Evolutionary conservation across 208 protist genomes (phyloP), one percentile per base, ranked within the genome.

Genomic region (Leishmania aethiopica): DNA sequence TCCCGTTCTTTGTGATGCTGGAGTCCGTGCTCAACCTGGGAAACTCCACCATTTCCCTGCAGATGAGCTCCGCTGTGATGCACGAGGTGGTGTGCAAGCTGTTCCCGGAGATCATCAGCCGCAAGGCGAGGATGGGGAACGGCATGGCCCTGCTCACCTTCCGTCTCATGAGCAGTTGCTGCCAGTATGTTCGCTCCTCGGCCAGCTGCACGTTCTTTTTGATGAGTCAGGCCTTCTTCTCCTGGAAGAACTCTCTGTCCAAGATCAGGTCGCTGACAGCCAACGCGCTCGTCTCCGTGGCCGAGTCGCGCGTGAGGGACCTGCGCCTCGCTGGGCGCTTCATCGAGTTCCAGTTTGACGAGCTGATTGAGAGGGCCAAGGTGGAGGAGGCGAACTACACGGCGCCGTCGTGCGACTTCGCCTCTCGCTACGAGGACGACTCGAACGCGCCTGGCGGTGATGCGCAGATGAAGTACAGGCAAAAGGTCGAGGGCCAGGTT

Each of bases 131-230:
- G 17, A 96, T 97, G 93, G 88, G 90, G 73, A 90, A 81, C 71
- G 93, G 93, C 49, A 90, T 98, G 86, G 84, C 95, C 51, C 84
- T 96, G 32, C 86, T 98, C 25, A 92, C 89, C 15, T 95, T 96
- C 79, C 92, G 93, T 76, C 86, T 98, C 73, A 96, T 98, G 93
- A 96, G 93, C 83, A 95, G 88, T 72, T 96, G 90, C 78, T 97
- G 88, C 79, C 88, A 93, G 81, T 86, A 94, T 78, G 95, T 98
- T 47, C 93, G 95, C 72, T 79, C 78, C 47, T 89, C 88, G 17
- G 90, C 93, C 2, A 82, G 84, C 59, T 87, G 77, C 60, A 91
- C 89, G 17, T 96, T 94, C 62, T 77, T 96, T 25, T n/a, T 95
- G 28, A 97, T 98, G 90, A 88, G 92, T 81, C 91, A 95, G 70